Base-by-base conservation (phyloP, 805 yeast species). In the Candida xiaguanensis region DNA sequence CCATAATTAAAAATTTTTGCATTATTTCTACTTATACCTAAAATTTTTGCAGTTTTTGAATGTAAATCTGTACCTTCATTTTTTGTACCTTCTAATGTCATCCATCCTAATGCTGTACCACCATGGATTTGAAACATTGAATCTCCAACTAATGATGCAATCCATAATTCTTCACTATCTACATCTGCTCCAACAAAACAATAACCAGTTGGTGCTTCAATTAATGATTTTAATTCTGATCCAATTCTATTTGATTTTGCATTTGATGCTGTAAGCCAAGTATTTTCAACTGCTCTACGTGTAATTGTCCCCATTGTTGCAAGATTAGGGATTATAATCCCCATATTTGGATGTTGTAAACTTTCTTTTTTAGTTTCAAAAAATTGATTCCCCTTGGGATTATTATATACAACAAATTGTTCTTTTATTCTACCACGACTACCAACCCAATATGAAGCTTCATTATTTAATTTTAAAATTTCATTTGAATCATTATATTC, bases 141-240 rank as follows among this genome's bases (percentile, higher is more conserved):
- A 57, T 93, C 99, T 3, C 99, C 97, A 23, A 91, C 81, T 17
- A 95, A 65, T 14, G 96, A 85, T 0, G 99, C 99, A 49, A 93
- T 93, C 99, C 99, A 93, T 31, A 93, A 70, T 56, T 93, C 99
- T 56, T 93, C 99, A 27, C 96, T 87, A 60, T 93, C 99, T 7
- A 93, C 99, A 67, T 93, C 99, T 0, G 99, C 99, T 8, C 99
- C 99, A 7, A 93, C 95, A 64, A 93, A 85, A 26, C 77, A 76
- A 56, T 90, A 93, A 0, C 97, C 97, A 2, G 72, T 62, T 0
- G 99, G 99, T 0, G 97, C 96, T 41, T 73, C 66, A 4, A 93
- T 70, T 68, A 87, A 78, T 0, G 96, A 79, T 59, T 95, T 93
- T 44, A 95, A 67, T 56, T 93, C 99, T 1, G 97, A 89, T 0